These are phyloP conservation scores for Lolium rigidum DNA, from an alignment of 176 grass and related monocot species.

Conservation along the genomic window DNA sequence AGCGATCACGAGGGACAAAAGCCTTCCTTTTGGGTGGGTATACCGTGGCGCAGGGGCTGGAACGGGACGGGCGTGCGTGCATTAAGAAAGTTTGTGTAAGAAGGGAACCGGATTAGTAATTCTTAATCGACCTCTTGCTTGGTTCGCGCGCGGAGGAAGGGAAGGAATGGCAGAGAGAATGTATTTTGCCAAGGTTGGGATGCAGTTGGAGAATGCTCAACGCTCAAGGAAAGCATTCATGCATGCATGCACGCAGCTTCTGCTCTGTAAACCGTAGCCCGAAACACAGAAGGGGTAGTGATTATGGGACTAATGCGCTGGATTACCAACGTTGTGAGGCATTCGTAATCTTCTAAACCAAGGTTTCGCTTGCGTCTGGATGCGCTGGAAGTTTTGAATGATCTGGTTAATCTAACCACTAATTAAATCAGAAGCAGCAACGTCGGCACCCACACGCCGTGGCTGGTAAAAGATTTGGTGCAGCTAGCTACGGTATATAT, in stretches of 20 bases:
- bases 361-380: background rate
- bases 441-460: no score
- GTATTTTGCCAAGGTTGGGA: background rate
- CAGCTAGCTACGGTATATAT: no score
- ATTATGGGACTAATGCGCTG: background rate
- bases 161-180: constrained; percentile 23
- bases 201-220: constrained; percentile 32
- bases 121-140: constrained; percentile 24
- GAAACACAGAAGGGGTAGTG: background rate
- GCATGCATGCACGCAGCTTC: background rate
- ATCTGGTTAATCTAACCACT: no score
- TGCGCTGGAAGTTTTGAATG: background rate
- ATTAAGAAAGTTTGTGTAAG: constrained; percentile 24
- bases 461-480: no score
- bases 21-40: constrained; percentile 46
- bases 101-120: background rate
- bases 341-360: background rate
- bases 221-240: constrained; percentile 28
- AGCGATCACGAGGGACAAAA: constrained; percentile 30
- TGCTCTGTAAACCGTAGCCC: constrained; percentile 29
- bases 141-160: background rate
- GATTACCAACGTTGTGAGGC: background rate
- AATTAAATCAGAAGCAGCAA: no score
- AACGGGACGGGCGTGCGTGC: no score
- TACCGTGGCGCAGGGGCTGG: constrained; percentile 30